These are phyloP conservation scores for Aspergillus hancockii DNA, from an alignment of 495 filamentous ascomycete genomes.

Conservation along the genomic window DNA sequence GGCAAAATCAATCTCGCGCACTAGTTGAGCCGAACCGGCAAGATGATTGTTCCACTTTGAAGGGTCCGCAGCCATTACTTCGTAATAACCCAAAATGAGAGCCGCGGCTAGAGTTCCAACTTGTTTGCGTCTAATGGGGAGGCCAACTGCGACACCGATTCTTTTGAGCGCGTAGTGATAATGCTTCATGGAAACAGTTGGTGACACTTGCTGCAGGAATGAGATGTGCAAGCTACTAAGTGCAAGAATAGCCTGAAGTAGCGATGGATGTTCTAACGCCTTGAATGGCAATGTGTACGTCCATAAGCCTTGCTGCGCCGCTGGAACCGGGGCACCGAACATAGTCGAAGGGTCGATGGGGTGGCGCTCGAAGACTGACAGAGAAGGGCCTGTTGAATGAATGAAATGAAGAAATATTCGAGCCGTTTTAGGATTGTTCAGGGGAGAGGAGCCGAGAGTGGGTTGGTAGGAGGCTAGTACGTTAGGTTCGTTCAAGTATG, in stretches of 20 bases:
- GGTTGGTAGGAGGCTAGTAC: slow-evolving; percentile 79
- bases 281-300: slow-evolving; percentile 85
- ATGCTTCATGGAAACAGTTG: slow-evolving; percentile 83
- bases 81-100: slow-evolving; percentile 87
- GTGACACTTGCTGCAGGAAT: slow-evolving; percentile 69
- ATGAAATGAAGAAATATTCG: slow-evolving; percentile 92
- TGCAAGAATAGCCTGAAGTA: slow-evolving; percentile 91
- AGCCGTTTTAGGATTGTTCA: slow-evolving; percentile 81
- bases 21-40: slow-evolving; percentile 76
- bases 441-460: slow-evolving; percentile 71
- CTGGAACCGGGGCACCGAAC: slow-evolving; percentile 65
- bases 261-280: slow-evolving; percentile 76
- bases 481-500: slow-evolving; percentile 65
- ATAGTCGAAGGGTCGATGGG: slow-evolving; percentile 74
- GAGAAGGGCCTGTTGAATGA: slow-evolving; percentile 79
- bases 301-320: slow-evolving; percentile 77
- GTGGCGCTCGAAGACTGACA: slow-evolving; percentile 87
- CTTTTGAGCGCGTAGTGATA: slow-evolving; percentile 84
- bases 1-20: slow-evolving; percentile 79
- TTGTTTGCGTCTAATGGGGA: slow-evolving; percentile 69
- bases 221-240: slow-evolving; percentile 87
- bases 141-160: slow-evolving; percentile 71
- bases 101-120: slow-evolving; percentile 85
- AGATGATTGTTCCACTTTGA: slow-evolving; percentile 94
- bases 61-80: slow-evolving; percentile 93